phyloP scores from a whole-genome alignment of 495 filamentous ascomycete species.

The Podospora sp. region DNA sequence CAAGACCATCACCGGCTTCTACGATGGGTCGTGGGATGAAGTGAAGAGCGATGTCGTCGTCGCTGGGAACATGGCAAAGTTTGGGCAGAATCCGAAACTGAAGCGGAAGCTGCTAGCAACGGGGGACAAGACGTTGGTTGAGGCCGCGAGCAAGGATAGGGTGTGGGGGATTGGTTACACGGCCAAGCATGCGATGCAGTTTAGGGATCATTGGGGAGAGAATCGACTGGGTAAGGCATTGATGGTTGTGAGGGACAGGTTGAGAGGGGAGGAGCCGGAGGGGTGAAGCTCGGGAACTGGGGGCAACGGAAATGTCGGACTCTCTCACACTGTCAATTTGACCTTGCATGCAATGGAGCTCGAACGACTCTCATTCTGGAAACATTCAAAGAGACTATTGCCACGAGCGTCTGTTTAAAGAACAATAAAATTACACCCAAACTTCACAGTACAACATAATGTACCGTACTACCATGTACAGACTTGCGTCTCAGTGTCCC shows the following conservation, averaged over 20 bases:
- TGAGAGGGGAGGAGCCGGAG: conserved; percentile 20
- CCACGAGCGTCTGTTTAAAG: too few species aligned
- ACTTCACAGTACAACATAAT: too few species aligned
- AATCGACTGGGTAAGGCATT: conserved; percentile 37
- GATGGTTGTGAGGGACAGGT: conserved; percentile 33
- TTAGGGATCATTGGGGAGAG: conserved; percentile 34
- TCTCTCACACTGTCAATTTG: too few species aligned
- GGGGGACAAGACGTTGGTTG: conserved; percentile 33
- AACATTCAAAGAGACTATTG: too few species aligned
- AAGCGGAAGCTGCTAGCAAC: conserved; percentile 34
- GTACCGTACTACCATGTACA: too few species aligned
- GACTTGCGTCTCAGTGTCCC: too few species aligned
- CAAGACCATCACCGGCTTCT: conserved; percentile 32
- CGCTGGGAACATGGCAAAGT: conserved; percentile 37
- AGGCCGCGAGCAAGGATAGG: conserved; percentile 36
- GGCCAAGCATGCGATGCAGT: conserved; percentile 32
- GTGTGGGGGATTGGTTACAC: conserved; percentile 43
- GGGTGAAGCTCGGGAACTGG: not conserved
- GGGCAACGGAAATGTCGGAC: too few species aligned
- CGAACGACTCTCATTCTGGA: too few species aligned
- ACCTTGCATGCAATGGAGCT: too few species aligned
- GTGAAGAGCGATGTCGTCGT: conserved; percentile 36
- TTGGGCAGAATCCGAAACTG: conserved; percentile 36
- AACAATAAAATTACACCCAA: too few species aligned
- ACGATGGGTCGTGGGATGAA: conserved; percentile 30